These are phyloP conservation scores for Ceratonia siliqua DNA, from an alignment of 306 rosid species.

Conservation along the genomic window DNA sequence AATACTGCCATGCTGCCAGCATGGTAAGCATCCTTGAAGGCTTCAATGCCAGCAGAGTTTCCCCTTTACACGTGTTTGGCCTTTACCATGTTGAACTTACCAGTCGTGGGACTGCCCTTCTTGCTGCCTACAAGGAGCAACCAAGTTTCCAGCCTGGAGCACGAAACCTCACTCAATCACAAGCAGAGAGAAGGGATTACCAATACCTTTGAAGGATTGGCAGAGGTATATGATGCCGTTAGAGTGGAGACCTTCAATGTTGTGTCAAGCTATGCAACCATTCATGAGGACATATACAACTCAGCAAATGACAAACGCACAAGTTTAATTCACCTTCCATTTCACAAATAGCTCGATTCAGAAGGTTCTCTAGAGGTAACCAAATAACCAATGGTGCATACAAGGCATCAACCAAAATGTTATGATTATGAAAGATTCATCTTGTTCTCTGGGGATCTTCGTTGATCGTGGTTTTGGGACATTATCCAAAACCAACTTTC, in stretches of 20 bases:
- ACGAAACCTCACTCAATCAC: constrained; percentile 31
- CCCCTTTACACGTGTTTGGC: constrained; percentile 39
- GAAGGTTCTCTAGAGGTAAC: constrained; percentile 32
- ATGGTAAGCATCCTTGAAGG: constrained; percentile 32
- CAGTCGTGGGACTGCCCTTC: constrained; percentile 38
- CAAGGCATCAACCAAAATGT: constrained; percentile 31
- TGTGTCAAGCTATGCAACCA: constrained; percentile 39
- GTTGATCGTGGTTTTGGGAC: constrained; percentile 35
- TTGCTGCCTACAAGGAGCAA: constrained; percentile 33
- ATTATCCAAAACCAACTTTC: background rate
- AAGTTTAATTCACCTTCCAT: constrained; percentile 39
- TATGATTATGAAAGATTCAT: constrained; percentile 33
- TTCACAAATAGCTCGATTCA: constrained; percentile 26
- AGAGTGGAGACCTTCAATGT: constrained; percentile 31
- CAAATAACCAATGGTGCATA: constrained; percentile 1
- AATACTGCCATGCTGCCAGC: constrained; percentile 24
- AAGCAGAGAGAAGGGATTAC: constrained; percentile 32
- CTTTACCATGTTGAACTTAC: constrained; percentile 42
- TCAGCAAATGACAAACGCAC: constrained; percentile 33
- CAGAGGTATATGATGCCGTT: constrained; percentile 23
- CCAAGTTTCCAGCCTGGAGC: background rate
- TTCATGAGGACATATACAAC: constrained; percentile 40
- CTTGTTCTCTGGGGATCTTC: constrained; percentile 46
- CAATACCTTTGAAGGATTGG: constrained; percentile 27
- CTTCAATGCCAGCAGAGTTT: constrained; percentile 30